A percentile compares a stretch with the other conserved stretches of the same genome.
phyloP scores from a whole-genome alignment of 192 early-diverging fungal species.

The Phycomyces blakesleeanus region DNA sequence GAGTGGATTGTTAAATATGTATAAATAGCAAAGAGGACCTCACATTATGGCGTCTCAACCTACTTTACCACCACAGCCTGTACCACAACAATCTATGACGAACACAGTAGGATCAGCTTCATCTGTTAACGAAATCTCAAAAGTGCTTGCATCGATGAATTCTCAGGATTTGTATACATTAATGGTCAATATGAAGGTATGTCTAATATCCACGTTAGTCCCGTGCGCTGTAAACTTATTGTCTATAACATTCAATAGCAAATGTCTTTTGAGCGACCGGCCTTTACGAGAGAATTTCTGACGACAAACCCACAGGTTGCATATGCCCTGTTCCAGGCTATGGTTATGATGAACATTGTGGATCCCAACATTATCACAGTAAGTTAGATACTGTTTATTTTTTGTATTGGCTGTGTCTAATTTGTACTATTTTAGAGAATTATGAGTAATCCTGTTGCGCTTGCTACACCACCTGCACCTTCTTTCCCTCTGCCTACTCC shows the following conservation, averaged over 20 bases:
- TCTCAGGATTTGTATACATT: constrained; percentile 59
- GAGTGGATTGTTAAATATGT: neutral
- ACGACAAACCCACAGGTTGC: constrained; percentile 74
- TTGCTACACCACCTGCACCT: constrained; percentile 1
- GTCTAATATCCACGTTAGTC: too few species aligned
- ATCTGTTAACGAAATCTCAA: constrained; percentile 48
- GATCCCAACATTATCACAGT: constrained; percentile 62
- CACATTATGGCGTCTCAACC: constrained; percentile 1
- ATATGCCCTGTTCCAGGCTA: constrained; percentile 81
- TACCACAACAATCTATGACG: constrained; percentile 9
- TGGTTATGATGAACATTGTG: constrained; percentile 75
- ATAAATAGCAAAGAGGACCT: neutral
- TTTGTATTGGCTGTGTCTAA: neutral
- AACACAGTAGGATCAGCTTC: neutral
- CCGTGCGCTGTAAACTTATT: too few species aligned
- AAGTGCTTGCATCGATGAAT: constrained; percentile 52
- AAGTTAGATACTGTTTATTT: constrained; percentile 5
- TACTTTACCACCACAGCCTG: constrained; percentile 17
- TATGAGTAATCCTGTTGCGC: constrained; percentile 17
- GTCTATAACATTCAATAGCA: too few species aligned
- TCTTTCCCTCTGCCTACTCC: constrained; percentile 5
- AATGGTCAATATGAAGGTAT: constrained; percentile 66
- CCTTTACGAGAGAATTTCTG: constrained; percentile 66
- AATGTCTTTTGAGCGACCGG: constrained; percentile 55
- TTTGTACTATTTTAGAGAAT: constrained; percentile 12